Conservation (phyloP, 345 rosid genomes). For the Physaria fendleri region DNA sequence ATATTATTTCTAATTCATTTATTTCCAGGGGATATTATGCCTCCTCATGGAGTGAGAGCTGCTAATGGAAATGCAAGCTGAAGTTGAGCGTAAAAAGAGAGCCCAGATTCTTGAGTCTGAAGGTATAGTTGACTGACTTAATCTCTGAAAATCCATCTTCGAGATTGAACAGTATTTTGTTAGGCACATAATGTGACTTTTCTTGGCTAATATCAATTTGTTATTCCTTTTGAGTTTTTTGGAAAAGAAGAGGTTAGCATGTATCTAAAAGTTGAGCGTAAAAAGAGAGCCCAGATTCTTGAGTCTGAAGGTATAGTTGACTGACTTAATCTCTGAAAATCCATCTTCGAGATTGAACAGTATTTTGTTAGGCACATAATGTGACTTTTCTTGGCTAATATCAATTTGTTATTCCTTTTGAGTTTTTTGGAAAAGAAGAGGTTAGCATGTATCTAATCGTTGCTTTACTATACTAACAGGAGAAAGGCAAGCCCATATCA, state of each 20-base stretch:
- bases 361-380: no score
- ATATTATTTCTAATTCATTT: not conserved
- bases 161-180: not conserved
- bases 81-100: slow-evolving; percentile 93
- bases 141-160: not conserved
- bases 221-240: no score
- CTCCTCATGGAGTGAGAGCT: slow-evolving; percentile 79
- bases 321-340: not conserved
- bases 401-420: slow-evolving; percentile 4
- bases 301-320: slow-evolving; percentile 62
- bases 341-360: not conserved
- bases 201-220: not conserved
- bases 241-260: no score
- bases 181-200: not conserved
- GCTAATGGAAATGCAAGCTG: slow-evolving; percentile 99
- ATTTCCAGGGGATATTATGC: slow-evolving; percentile 89
- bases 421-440: no score
- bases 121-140: slow-evolving; percentile 26
- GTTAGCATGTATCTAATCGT: no score
- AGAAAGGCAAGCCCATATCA: slow-evolving; percentile 43
- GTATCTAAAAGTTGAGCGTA: slow-evolving; percentile 92
- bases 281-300: slow-evolving; percentile 83
- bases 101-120: slow-evolving; percentile 93
- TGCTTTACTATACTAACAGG: slow-evolving; percentile 17
- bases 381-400: slow-evolving; percentile 1